phyloP scores from a whole-genome alignment of 805 yeast species.

The Maudiozyma saulgeensis region DNA sequence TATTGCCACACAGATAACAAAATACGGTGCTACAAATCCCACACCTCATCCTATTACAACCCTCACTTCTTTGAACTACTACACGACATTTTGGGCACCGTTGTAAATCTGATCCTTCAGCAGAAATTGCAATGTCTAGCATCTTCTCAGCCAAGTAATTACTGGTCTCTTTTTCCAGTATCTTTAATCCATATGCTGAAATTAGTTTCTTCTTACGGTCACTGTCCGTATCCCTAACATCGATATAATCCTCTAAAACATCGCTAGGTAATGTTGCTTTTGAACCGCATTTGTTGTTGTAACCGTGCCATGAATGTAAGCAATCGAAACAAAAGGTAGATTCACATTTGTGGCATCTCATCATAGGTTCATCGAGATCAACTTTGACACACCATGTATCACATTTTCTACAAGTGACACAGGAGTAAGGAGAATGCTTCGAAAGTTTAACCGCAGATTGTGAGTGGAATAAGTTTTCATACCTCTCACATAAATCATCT shows the following conservation, averaged over 20 bases:
- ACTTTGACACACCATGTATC: conserved; percentile 38
- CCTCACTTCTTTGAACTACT: conserved; percentile 46
- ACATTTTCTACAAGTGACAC: conserved; percentile 49
- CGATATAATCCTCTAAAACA: conserved; percentile 31
- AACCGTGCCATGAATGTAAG: conserved; percentile 54
- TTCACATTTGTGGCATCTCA: conserved; percentile 41
- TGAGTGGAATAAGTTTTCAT: conserved; percentile 29
- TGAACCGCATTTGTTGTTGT: conserved; percentile 36
- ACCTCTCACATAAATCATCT: conserved; percentile 30
- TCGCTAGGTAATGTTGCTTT: conserved; percentile 23
- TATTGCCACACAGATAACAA: conserved; percentile 46
- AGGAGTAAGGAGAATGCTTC: conserved; percentile 38
- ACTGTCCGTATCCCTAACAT: conserved; percentile 17
- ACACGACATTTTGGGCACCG: conserved; percentile 46
- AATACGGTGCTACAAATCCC: conserved; percentile 38
- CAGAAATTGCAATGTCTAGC: conserved; percentile 36
- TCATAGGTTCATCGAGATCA: conserved; percentile 37
- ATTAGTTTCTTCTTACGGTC: conserved; percentile 30
- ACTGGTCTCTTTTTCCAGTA: conserved; percentile 34
- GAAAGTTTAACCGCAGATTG: conserved; percentile 37
- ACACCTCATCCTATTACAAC: conserved; percentile 59
- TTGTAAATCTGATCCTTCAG: conserved; percentile 35
- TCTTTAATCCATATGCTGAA: conserved; percentile 37
- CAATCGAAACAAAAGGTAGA: conserved; percentile 51
- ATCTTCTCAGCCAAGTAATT: conserved; percentile 39